These are phyloP conservation scores for Lobulomyces angularis DNA, from an alignment of 192 early-diverging fungal genomes.

Conservation along the genomic window DNA sequence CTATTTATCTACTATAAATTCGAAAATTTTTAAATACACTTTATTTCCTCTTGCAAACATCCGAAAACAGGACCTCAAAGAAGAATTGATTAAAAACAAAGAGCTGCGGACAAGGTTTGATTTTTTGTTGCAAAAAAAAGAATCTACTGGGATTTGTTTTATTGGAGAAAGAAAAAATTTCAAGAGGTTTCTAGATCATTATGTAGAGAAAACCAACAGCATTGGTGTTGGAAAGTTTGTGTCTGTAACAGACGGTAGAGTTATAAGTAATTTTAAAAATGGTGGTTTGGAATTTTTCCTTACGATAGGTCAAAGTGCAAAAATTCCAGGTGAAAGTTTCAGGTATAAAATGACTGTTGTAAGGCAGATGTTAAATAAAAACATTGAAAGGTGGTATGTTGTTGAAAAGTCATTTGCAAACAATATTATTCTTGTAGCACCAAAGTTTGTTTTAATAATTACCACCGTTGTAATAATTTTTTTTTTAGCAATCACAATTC, in stretches of 20 bases:
- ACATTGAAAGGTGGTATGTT: conserved; percentile 76
- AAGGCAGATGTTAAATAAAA: conserved; percentile 8
- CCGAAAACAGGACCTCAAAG: conserved; percentile 60
- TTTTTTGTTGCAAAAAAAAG: conserved; percentile 53
- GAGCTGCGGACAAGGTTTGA: too few relatives aligned
- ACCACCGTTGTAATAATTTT: conserved; percentile 5
- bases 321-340: conserved; percentile 39
- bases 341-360: background rate
- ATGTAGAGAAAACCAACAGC: conserved; percentile 8
- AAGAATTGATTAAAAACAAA: conserved; percentile 40
- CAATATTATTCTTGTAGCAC: conserved; percentile 60
- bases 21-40: conserved; percentile 27
- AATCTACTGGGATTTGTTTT: conserved; percentile 96
- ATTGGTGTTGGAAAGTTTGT: conserved; percentile 16
- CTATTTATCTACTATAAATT: conserved; percentile 61
- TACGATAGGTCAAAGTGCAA: conserved; percentile 71
- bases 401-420: conserved; percentile 44
- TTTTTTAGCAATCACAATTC: conserved; percentile 7
- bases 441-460: conserved; percentile 35
- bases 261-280: conserved; percentile 39
- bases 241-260: conserved; percentile 15
- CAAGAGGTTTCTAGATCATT: conserved; percentile 57
- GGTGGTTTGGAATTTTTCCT: conserved; percentile 25
- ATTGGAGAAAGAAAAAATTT: conserved; percentile 74
- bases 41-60: conserved; percentile 76